Evolutionary conservation across 2,329 filamentous ascomycete genomes (phyloP), one percentile per base, ranked within the genome.

Genomic region (Paecilomyces formosus): DNA sequence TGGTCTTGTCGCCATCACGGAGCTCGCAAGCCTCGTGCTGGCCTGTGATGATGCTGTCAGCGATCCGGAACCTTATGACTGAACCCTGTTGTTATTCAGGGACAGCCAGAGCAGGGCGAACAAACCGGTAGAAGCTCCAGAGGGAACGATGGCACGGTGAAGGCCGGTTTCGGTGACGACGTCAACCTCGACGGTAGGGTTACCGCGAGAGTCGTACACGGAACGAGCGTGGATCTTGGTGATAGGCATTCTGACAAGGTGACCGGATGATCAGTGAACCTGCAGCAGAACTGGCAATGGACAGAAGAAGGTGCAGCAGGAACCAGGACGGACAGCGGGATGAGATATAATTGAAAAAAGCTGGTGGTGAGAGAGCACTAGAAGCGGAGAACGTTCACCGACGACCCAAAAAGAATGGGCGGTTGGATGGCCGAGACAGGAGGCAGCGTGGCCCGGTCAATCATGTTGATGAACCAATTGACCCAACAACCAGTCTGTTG

Each of bases 101-200:
- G 1, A 45, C n/a, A 1, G 4, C 39, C 5, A 49, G n/a, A 15
- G 21, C 58, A 52, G 28, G 28, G 26, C 55, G 57, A 31, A 83
- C 87, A 74, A 77, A 92, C 89, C 92, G 72, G 92, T 97, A 70
- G 93, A 97, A 72, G 93, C 93, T 78, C 93, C 93, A 66, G 92
- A 97, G 72, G 93, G 93, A 64, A 97, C 93, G 76, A 97, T 97
- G 76, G 93, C 92, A 75, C 93, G 92, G 87, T 97, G 92, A 64
- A 97, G 88, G 74, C 93, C 93, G 71, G 89, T 95, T 82, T 96
- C 91, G 70, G 92, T 97, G 81, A 96, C 89, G 70, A 97, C 86
- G 77, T 97, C 93, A 72, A 97, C 93, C 85, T 97, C 93, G 74
- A 97, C 93, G 76, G 94, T 99, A 73, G 94, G 94, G 88, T 99